Percentiles rank a stretch among this genome's conserved stretches.
Evolutionary conservation across 805 yeast species (phyloP).

Genomic region (Saccharomyces jurei): DNA sequence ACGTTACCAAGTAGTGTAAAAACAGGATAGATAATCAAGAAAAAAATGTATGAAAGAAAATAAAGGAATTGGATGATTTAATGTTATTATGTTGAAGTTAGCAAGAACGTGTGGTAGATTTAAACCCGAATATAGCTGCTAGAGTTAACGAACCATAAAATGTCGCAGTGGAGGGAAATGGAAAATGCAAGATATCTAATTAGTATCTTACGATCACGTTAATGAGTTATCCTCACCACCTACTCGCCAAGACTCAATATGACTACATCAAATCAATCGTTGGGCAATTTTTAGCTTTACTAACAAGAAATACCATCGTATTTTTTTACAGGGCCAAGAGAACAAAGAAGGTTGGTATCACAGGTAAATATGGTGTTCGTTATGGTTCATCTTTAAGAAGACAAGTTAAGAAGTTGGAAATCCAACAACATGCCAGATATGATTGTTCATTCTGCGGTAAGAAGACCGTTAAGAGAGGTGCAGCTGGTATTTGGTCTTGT

Average conservation of each 20-base stretch:
- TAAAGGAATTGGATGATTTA: neutral
- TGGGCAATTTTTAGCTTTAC: neutral
- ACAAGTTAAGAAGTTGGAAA: constrained; percentile 98
- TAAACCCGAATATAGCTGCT: neutral
- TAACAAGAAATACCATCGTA: neutral
- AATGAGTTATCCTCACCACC: neutral
- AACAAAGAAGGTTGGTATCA: constrained; percentile 99
- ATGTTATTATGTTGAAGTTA: neutral
- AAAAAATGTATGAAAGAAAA: neutral
- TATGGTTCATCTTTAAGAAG: constrained; percentile 99
- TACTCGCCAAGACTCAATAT: neutral
- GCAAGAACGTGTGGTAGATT: neutral
- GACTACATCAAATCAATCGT: neutral
- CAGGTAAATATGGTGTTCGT: constrained; percentile 99
- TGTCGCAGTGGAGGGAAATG: neutral
- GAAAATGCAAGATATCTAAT: neutral
- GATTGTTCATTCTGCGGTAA: constrained; percentile 99
- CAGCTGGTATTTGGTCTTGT: constrained; percentile 99
- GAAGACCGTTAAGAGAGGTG: constrained; percentile 94
- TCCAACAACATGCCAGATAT: constrained; percentile 97
- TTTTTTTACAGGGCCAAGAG: constrained; percentile 81
- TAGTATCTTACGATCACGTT: neutral
- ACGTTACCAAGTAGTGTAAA: no score
- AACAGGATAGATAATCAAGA: neutral
- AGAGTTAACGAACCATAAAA: neutral